Base-by-base conservation (phyloP, 306 rosid genomes). In the Quercus variabilis region DNA sequence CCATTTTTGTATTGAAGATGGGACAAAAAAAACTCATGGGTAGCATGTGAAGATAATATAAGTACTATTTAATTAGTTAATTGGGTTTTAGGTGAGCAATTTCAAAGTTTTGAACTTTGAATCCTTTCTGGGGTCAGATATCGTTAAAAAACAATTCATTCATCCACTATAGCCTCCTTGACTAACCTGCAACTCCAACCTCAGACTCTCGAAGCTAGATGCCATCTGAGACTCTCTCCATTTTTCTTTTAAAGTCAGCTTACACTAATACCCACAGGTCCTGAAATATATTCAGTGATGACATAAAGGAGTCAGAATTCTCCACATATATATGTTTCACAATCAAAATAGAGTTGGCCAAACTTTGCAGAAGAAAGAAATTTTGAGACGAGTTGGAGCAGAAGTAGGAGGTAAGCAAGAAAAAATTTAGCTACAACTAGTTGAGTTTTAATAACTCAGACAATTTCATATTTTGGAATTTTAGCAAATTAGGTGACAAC, bases 151-250 rank as follows among this genome's bases (percentile, higher is more conserved):
- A 63, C 18, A 70, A 63, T 74, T 79, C 23, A 59, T 11, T 49
- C 15, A 52, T 74, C 19, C n/a, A 25, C 72, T 49, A 23, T 18
- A 3, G 58, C 60, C 74, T 43, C 57, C 79, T 69, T 58, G 77
- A 58, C 73, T 83, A 83, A 75, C 80, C 43, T 31, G 17, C 67
- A 63, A 63, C 46, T 62, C 69, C 81, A 57, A 62, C 67, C 65
- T 21, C 38, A 23, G 76, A 80, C 55, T 11, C 3, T 60, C 57
- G 51, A 59, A 58, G 30, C 64, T 21, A 21, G 46, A 41, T 0
- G 46, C 12, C 14, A 4, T 9, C 10, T n/a, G 64, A 58, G 23
- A 20, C 6, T 8, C 0, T 41, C 46, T 41, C 11, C 46, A 41
- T 41, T 41, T 41, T 8, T 41, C 46, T 41, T 41, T 41, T 41